Evolutionary conservation across 495 filamentous ascomycete species (phyloP), one percentile per base, ranked within the genome.

Genomic region (Astrothelium subdiscretum): DNA sequence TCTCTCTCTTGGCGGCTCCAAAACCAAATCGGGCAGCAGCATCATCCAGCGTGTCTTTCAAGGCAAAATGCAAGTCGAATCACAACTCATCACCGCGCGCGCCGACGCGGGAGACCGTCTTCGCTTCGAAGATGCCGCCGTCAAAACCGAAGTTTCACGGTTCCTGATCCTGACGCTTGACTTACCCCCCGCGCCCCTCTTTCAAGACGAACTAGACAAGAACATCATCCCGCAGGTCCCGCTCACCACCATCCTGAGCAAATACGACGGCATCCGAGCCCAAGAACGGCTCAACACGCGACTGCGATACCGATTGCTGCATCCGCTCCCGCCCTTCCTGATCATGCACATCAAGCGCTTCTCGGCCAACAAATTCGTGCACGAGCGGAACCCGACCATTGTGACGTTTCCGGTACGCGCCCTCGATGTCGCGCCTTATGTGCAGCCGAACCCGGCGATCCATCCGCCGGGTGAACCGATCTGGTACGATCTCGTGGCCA

Each of bases 331-430:
- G 0, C 95, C 92, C 1, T 97, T 87, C 68, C 81, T 98, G 20
- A 78, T 95, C 38, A 92, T 98, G 77, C 92, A 97, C 75, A 86
- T 99, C 79, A 97, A 97, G 74, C 89, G 94, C 43, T 99, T 99
- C 82, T 88, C 84, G 68, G 83, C 86, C 62, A 99, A 99, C 78
- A 92, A 96, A 65, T 97, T 97, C 72, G 90, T 97, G 31, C 79
- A 57, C 24, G 95, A 99, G 75, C 87, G 94, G 35, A 99, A 97
- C 74, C 94, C 92, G 3, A 97, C 95, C 0, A 99, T 99, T 70
- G 94, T 99, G 61, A 97, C 92, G 10, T 97, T 97, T 75, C 87
- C 89, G 61, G 83, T 86, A 2, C 81, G 87, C 62, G 85, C 83
- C 29, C 82, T 99, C 18, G 90, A 99, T 70, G 85, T 96, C 78